Evolutionary conservation across 2,329 filamentous ascomycete species (phyloP).

Genomic region (Pseudocercospora fijiensis): DNA sequence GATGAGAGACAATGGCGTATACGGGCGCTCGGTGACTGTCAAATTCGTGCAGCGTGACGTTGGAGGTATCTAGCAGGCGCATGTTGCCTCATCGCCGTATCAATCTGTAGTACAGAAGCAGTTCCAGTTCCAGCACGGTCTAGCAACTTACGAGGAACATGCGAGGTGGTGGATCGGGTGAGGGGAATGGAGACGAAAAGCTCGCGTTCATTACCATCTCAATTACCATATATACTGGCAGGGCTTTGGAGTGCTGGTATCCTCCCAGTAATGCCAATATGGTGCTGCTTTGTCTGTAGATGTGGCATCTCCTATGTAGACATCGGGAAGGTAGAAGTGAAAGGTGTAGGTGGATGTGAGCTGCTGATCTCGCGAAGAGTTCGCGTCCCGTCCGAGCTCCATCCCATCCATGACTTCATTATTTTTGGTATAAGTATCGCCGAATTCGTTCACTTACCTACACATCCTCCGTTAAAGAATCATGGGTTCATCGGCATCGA

Average conservation of each 20-base stretch:
- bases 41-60: conserved; percentile 22
- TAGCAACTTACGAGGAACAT: background rate
- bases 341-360: background rate
- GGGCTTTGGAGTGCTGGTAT: background rate
- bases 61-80: conserved; percentile 27
- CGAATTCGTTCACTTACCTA: background rate
- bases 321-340: background rate
- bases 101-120: background rate
- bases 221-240: background rate
- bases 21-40: conserved; percentile 10
- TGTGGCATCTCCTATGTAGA: background rate
- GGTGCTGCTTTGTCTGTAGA: background rate
- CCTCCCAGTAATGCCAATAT: background rate
- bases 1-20: conserved; percentile 23
- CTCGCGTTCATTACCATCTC: background rate
- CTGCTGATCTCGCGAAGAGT: background rate
- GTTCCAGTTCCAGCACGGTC: background rate
- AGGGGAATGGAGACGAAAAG: background rate
- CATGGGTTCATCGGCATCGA: conserved; percentile 60
- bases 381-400: background rate
- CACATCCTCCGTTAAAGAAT: background rate
- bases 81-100: conserved; percentile 13
- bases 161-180: background rate
- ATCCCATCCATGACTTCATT: conserved; percentile 12
- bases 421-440: too few relatives aligned